These are phyloP conservation scores for Psophocarpus tetragonolobus DNA, from an alignment of 306 rosid species.

Conservation along the genomic window DNA sequence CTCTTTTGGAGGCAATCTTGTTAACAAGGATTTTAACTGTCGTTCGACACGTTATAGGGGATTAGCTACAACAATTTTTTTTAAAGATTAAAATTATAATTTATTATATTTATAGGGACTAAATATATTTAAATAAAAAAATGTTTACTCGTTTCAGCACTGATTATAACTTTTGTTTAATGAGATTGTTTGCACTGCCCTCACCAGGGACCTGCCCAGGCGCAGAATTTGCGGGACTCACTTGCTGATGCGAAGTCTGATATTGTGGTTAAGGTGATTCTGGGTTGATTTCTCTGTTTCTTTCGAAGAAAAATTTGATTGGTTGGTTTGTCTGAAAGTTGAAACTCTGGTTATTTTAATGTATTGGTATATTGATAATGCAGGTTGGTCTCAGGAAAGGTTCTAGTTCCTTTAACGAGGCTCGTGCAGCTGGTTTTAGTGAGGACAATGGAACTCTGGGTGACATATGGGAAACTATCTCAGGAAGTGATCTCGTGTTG, in stretches of 20 bases:
- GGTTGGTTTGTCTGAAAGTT: not conserved
- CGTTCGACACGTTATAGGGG: not conserved
- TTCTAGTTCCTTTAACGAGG: slow-evolving; percentile 84
- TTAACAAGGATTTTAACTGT: not conserved
- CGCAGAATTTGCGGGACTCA: slow-evolving; percentile 93
- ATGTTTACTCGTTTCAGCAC: not conserved
- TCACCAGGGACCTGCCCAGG: slow-evolving; percentile 97
- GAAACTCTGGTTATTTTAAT: not conserved
- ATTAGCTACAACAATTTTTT: not conserved
- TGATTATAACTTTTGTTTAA: not conserved
- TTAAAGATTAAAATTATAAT: not conserved
- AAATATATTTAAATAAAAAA: not conserved
- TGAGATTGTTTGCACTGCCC: not conserved
- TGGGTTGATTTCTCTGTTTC: not conserved
- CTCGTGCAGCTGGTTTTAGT: slow-evolving; percentile 83
- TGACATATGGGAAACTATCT: slow-evolving; percentile 83
- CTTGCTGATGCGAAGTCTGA: slow-evolving; percentile 84
- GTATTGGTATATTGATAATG: not conserved
- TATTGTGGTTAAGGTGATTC: slow-evolving; percentile 86
- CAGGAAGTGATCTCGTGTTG: slow-evolving; percentile 90
- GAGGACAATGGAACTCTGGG: slow-evolving; percentile 97
- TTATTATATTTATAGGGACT: not conserved
- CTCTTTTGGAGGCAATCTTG: not conserved
- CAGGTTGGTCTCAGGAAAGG: slow-evolving; percentile 99
- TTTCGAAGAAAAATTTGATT: not conserved